Evolutionary conservation across 176 grass and related monocot genomes (phyloP).

Genomic region (Carex littledalei): DNA sequence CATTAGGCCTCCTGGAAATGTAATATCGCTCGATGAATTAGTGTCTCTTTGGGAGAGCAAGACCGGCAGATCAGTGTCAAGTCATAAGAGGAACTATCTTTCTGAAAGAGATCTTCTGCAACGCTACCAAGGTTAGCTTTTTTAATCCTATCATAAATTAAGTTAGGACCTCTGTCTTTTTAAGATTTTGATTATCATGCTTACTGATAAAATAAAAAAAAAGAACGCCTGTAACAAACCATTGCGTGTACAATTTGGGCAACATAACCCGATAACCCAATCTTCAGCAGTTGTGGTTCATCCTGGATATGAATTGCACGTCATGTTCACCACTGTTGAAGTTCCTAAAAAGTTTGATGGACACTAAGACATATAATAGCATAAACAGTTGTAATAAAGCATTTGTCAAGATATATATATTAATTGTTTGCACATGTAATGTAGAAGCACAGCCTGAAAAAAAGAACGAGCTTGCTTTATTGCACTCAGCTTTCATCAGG

Average conservation of each 20-base stretch:
- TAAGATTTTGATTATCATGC: neutral
- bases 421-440: neutral
- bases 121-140: neutral
- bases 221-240: neutral
- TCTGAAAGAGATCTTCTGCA: neutral
- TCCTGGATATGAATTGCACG: neutral
- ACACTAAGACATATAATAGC: neutral
- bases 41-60: conserved; percentile 28
- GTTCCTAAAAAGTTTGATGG: neutral
- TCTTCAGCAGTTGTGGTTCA: neutral
- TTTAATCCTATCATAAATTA: neutral
- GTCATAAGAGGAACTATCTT: neutral
- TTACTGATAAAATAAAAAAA: neutral
- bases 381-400: neutral
- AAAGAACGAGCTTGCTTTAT: conserved; percentile 14
- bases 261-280: neutral
- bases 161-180: neutral
- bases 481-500: conserved; percentile 29
- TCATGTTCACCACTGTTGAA: neutral
- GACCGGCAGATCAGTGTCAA: neutral
- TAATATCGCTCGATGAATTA: conserved; percentile 14
- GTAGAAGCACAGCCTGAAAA: neutral
- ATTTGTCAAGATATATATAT: neutral
- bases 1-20: conserved; percentile 12
- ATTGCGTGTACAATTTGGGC: neutral